phyloP scores from a whole-genome alignment of 148 eudicot genomes.

The Fagopyrum tataricum region DNA sequence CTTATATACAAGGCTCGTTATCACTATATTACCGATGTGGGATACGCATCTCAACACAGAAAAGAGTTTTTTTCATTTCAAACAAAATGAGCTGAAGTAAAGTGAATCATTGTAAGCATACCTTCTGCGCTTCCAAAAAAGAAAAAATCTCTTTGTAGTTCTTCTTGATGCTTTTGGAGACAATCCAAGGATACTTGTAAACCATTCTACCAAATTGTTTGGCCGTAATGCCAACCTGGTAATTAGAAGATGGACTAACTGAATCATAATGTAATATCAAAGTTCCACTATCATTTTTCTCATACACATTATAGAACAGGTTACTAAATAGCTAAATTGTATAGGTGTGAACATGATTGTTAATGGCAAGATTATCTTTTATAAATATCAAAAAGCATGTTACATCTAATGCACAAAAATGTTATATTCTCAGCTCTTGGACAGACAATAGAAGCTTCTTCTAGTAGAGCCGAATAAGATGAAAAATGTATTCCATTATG shows the following conservation, averaged over 20 bases:
- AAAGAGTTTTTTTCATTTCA: background rate
- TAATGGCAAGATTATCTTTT: background rate
- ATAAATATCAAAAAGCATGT: background rate
- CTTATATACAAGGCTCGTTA: no score
- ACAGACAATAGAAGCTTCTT: background rate
- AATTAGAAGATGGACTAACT: background rate
- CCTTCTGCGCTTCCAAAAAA: constrained; percentile 61
- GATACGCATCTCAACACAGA: no score
- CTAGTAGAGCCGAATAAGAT: background rate
- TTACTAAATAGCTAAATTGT: background rate
- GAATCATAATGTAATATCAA: background rate
- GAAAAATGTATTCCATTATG: background rate
- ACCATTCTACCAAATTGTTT: constrained; percentile 47
- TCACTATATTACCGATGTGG: no score
- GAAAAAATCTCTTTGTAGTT: constrained; percentile 42
- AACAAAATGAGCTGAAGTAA: background rate
- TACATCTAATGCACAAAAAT: background rate
- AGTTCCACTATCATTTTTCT: background rate
- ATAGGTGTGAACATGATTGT: background rate
- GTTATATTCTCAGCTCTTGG: background rate
- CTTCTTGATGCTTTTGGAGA: constrained; percentile 50
- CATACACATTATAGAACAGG: background rate
- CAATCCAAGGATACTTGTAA: constrained; percentile 84
- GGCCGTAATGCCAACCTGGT: constrained; percentile 42
- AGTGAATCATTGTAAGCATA: constrained; percentile 17